Evolutionary conservation across 1,284 basidiomycete species (phyloP), one percentile per base, ranked within the genome.

Genomic region (Schizophyllum commune): DNA sequence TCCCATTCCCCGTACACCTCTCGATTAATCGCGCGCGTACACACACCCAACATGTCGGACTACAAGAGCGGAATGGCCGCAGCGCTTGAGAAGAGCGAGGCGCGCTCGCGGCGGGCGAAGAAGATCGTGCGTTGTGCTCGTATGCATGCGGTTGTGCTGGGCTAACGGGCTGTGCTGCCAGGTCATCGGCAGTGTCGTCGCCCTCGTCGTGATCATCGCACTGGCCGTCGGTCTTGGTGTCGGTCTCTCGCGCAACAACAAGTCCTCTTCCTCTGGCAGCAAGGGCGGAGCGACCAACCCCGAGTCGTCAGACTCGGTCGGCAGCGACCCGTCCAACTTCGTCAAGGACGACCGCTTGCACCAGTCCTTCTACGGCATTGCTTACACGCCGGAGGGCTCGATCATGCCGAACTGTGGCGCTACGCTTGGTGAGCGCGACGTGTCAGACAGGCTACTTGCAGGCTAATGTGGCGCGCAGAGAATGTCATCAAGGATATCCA

Each of bases 301-400:
- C 61, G 33, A 64, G 52, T 56, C 60, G 60, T 22, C 53, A 52
- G 4, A 61, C 64, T 13, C 3, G 13, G 7, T 63, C 65, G 57
- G 77, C 77, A 1, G 74, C 64, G 84, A 91, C 72, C 86, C 88
- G 1, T 85, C 80, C 71, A 74, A 78, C 34, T 92, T 92, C 70
- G 69, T 71, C 56, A 87, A 84, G 72, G 83, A 92, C 72, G 57
- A 77, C 4, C 72, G 77, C 89, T 75, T 92, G 79, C 68, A 89
- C 83, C 33, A 68, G 58, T 57, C 65, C 20, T 64, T 66, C 51
- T 66, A 64, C 34, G 68, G 68, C 22, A 33, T 92, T n/a, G 88
- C 89, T 0, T 92, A 92, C 72, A 88, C 86, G 0, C 88, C 89
- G 1, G 75, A 77, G 54, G 81, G 83, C 60, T 75, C 78, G 5